A percentile compares a stretch with the other conserved stretches of the same genome.
These are phyloP conservation scores for Talaromyces sp. DNA, from an alignment of 2,329 filamentous ascomycete species.

Conservation along the genomic window DNA sequence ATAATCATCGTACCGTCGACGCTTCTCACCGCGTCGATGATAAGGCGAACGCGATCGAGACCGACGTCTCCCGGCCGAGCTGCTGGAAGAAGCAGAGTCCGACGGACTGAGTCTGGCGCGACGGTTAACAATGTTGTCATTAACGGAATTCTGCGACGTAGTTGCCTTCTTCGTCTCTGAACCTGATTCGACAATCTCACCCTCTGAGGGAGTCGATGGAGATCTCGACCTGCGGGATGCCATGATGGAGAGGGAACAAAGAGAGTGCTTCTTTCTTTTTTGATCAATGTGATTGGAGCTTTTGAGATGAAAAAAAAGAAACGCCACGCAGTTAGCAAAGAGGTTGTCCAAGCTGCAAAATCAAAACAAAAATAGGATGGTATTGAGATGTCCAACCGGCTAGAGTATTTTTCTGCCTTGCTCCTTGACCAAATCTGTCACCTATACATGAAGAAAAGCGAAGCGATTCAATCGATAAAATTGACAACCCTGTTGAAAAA, in stretches of 20 bases:
- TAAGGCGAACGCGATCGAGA: constrained; percentile 40
- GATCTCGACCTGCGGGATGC: constrained; percentile 46
- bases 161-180: constrained; percentile 72
- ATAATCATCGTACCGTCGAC: constrained; percentile 34
- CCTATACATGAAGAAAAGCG: constrained; percentile 9
- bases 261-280: not conserved
- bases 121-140: constrained; percentile 86
- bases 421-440: constrained; percentile 22
- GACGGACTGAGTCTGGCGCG: constrained; percentile 69
- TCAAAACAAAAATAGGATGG: constrained; percentile 20
- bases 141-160: constrained; percentile 68
- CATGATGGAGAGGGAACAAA: constrained; percentile 33
- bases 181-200: constrained; percentile 76
- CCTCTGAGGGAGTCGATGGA: constrained; percentile 71
- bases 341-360: constrained; percentile 20
- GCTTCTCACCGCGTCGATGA: constrained; percentile 40
- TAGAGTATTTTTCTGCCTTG: constrained; percentile 27
- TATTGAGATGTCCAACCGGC: constrained; percentile 41
- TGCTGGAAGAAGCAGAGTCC: constrained; percentile 41
- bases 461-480: not conserved
- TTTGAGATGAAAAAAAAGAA: constrained; percentile 10
- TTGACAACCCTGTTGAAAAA: not conserved
- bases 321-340: constrained; percentile 32
- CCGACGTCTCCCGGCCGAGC: constrained; percentile 45
- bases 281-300: constrained; percentile 9